Evolutionary conservation across 495 filamentous ascomycete genomes (phyloP), one percentile per base, ranked within the genome.

Genomic region (Trypethelium eluteriae): DNA sequence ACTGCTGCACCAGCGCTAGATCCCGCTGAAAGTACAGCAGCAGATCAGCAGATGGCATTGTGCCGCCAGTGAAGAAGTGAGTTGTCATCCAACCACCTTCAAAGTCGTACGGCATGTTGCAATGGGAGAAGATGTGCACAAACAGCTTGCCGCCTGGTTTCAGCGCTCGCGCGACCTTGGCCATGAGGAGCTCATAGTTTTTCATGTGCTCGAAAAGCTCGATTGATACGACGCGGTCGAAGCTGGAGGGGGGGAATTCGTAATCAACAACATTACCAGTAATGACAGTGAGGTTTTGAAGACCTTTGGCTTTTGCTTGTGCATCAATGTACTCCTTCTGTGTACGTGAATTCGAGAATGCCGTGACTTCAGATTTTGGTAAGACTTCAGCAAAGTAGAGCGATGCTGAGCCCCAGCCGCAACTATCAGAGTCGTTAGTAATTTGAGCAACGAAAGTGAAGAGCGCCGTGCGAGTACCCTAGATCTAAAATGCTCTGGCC

Each of bases 171-270:
- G 79, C 64, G 53, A 87, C 70, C 70, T 88, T 88, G 12, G 79
- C 81, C 79, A 88, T 81, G 41, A 89, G 80, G 9, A 83, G 74
- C 66, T 85, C 80, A 76, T 88, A 88, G 69, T 88, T 89, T 72
- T 89, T 89, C 86, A 89, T 88, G 72, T 89, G 86, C 71, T 89
- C 86, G 70, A 89, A 88, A 34, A 89, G 78, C 76, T 88, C 85
- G 66, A 89, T 84, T 2, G 82, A 84, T 36, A 88, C 71, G 2
- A 87, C 82, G 3, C 86, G 80, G 69, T 89, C 86, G 68, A 82
- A 89, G 39, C 67, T 72, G 50, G 76, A 74, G 32, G 72, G 70
- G 63, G 80, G 75, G 66, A 88, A 89, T 64, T 86, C 83, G 70
- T 86, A 84, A 57, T 81, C 78, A 25, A 82, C 84, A 34, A 83